Base-by-base conservation (phyloP, 2,329 filamentous ascomycete species). In the Colletotrichum neosansevieriae region DNA sequence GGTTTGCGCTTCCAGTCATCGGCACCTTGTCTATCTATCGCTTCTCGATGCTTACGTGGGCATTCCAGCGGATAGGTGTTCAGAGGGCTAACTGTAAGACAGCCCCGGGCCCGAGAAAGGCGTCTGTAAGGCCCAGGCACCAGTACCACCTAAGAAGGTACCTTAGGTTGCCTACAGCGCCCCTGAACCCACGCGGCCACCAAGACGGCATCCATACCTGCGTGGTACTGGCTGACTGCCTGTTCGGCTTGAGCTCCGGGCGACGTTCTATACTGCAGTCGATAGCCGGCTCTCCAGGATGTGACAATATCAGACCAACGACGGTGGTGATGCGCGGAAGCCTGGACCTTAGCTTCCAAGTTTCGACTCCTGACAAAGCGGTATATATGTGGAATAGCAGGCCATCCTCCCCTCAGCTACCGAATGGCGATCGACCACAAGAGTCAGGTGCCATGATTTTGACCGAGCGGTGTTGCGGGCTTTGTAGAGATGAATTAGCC, bases 341-440 rank as follows among this genome's bases (percentile, higher is more conserved):
- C 34, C 50, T n/a, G n/a, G 51, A n/a, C 17, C 32, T 21, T 34
- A 40, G 32, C 17, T 11, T 32, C 19, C 19, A 57, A 9, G 15
- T n/a, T 57, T 63, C 15, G 38, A 12, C 42, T 29, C 34, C 40
- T 56, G 17, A 47, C 9, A 32, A 29, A n/a, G 34, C 7, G 3
- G 10, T 40, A 53, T 21, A 10, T 42, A 19, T 19, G 40, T 40
- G 51, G 21, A 34, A 49, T 4, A 58, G n/a, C 44, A 34, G 15
- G 2, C 36, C 45, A 57, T 32, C 49, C 32, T 51, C 19, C 50
- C 58, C 6, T 29, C 38, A 29, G 34, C 58, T 56, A 21, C 58
- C 58, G 58, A 38, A 67, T 63, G 51, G 45, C 44, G 51, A 67
- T 67, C 64, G 51, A 57, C 58, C 45, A 29, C 24, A 21, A 60